phyloP scores from a whole-genome alignment of 768 basidiomycete species.

The Rhodotorula sphaerocarpa region DNA sequence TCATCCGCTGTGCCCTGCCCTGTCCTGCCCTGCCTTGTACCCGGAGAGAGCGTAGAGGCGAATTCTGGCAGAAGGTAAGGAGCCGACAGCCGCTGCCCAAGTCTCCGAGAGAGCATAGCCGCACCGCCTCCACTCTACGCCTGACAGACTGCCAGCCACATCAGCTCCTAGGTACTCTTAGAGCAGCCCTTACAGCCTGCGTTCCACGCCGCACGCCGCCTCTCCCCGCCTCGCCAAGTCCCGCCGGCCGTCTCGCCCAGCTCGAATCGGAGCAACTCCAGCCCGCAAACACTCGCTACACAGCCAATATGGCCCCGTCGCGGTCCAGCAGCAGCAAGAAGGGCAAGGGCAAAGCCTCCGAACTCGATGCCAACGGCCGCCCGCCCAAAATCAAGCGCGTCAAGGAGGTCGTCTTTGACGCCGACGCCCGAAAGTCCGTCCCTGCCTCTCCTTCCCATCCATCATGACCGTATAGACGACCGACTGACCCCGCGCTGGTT shows the following conservation, averaged over 20 bases:
- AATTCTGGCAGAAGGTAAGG: no score
- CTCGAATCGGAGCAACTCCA: no score
- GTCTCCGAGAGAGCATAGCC: background rate
- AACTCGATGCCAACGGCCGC: conserved; percentile 12
- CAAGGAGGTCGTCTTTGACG: conserved; percentile 34
- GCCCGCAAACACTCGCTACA: no score
- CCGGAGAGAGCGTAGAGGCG: background rate
- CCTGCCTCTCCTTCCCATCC: background rate
- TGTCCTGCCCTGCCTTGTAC: background rate
- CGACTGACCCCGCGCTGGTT: background rate
- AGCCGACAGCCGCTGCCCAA: background rate
- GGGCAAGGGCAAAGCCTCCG: conserved; percentile 1
- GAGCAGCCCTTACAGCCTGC: no score
- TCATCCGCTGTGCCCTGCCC: background rate
- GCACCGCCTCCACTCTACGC: background rate
- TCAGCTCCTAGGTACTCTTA: no score
- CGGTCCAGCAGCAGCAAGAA: background rate
- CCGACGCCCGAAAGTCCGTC: conserved; percentile 29
- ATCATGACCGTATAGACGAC: no score
- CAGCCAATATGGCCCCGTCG: background rate
- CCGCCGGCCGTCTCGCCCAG: no score
- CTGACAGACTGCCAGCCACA: no score
- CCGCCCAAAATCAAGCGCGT: conserved; percentile 28
- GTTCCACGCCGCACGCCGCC: no score
- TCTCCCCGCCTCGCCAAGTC: no score